phyloP scores from a whole-genome alignment of 2,329 filamentous ascomycete genomes.

The Calonectria pseudoreteaudii region DNA sequence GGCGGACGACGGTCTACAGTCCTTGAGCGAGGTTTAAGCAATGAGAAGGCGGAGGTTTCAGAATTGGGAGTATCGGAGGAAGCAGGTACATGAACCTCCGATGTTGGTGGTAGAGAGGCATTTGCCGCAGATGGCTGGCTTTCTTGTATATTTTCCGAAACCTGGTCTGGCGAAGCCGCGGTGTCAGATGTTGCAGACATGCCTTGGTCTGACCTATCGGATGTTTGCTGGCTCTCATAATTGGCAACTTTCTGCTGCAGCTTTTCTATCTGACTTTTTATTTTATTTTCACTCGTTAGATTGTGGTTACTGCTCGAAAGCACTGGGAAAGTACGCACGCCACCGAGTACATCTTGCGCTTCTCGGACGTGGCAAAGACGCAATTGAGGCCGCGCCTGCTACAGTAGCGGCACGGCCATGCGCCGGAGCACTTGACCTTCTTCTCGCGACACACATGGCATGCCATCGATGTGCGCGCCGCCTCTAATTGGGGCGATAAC shows the following conservation, averaged over 20 bases:
- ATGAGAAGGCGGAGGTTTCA: conserved; percentile 22
- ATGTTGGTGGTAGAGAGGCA: neutral
- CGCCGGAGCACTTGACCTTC: conserved; percentile 29
- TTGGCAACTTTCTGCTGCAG: conserved; percentile 9
- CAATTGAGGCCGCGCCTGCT: conserved; percentile 23
- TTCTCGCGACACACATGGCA: conserved; percentile 22
- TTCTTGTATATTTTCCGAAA: neutral
- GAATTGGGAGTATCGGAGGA: conserved; percentile 16
- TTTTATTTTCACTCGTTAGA: neutral
- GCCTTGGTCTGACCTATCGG: neutral
- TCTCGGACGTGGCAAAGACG: conserved; percentile 26
- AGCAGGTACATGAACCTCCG: neutral
- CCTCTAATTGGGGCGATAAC: conserved; percentile 16
- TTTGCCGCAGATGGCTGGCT: neutral
- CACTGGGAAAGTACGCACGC: conserved; percentile 3
- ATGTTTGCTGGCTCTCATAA: neutral
- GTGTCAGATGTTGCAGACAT: neutral
- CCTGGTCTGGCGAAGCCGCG: neutral
- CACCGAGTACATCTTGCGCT: conserved; percentile 27
- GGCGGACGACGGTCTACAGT: neutral
- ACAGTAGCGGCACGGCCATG: conserved; percentile 30
- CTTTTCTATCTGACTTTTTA: conserved; percentile 2
- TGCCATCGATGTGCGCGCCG: conserved; percentile 19
- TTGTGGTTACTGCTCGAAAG: neutral
- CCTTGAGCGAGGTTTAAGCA: conserved; percentile 13